Base-by-base conservation (phyloP, 129 eudicot genomes). In the Chrysanthemum makinoi region DNA sequence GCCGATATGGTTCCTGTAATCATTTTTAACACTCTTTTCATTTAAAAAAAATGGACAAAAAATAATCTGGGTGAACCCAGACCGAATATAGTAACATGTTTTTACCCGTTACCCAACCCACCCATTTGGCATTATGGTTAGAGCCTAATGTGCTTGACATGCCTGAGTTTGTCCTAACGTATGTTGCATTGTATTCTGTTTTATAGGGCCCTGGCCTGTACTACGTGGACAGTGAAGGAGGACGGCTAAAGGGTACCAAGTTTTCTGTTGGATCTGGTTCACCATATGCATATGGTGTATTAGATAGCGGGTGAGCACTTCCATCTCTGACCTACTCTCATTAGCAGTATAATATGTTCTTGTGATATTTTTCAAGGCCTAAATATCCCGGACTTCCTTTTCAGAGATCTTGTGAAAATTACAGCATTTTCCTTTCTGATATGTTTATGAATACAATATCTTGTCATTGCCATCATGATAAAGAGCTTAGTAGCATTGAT, bases 241-340 rank as follows among this genome's bases (percentile, higher is more conserved):
- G 97, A 66, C 83, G 97, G 30, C 91, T 91, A 11, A 91, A 91
- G 81, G 97, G 97, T 68, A 84, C 70, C 19, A 75, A 86, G 61
- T 91, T 91, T 80, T 91, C 97, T 44, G 97, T 91, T 77, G 97
- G 97, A 62, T 91, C 97, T 74, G 97, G 97, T 64, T 91, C 97
- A 22, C 96, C 97, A 17, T 91, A 91, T 84, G 97, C 97, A 65
- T 91, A 91, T 68, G 97, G 97, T 86, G 91, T 91, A 62, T 72
- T 91, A 73, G 97, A 91, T 69, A 84, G 88, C 47, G 97, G 97
- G 97, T 91, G 20, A 33, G 89, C 72, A 35, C 52, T 14, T 24
- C 19, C 7, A 16, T 59, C 35, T 28, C 44, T 46, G 18, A 7
- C 62, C 7, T 57, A 24, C 10, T 14, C 26, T 44, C 3, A 49